Evolutionary conservation across 208 protist genomes (phyloP), one percentile per base, ranked within the genome.

Genomic region (Acanthamoeba castellanii): DNA sequence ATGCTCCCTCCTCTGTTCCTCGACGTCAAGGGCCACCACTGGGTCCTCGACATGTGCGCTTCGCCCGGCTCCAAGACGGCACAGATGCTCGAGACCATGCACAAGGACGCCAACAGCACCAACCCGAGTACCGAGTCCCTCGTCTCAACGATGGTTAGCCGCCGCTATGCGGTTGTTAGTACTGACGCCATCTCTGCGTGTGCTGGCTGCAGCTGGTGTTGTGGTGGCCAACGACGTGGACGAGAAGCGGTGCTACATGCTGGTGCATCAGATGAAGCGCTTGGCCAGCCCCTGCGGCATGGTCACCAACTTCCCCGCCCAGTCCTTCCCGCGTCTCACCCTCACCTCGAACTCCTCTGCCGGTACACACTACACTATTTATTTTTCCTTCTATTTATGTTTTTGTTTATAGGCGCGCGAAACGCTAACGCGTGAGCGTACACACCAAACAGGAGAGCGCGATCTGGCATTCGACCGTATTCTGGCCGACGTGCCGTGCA

Each of bases 11-110:
- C 97, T 13, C 37, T 98, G 0, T 90, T 98, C n/a, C 92, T 98
- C 2, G 96, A 97, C 25, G 97, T 98, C 20, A 45, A 97, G 50
- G 95, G 95, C 18, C 47, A 96, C 25, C 96, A 98, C 81, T 92
- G 78, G 91, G 97, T 98, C 7, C 76, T 98, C 0, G 98, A 98
- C 94, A 98, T 98, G 97, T 98, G 98, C 93, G 98, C 98, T 25
- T 97, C 98, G 1, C 98, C 98, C 13, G 98, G 98, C 22, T 98
- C 97, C 34, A 99, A 99, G 95, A 98, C 98, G 11, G 94, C 82
- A 1, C 98, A 99, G 89, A 76, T 99, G 6, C 95, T 99, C 16
- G 97, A 98, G 70, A 64, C 85, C 37, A 52, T 98, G 20, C 96
- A 96, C 68, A 74, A 90, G 20, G 52, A 92, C 61, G 64, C 59